Percentiles rank a stretch among this genome's conserved stretches.
These are phyloP conservation scores for Claviceps humidiphila DNA, from an alignment of 2,329 filamentous ascomycete species.

Conservation along the genomic window DNA sequence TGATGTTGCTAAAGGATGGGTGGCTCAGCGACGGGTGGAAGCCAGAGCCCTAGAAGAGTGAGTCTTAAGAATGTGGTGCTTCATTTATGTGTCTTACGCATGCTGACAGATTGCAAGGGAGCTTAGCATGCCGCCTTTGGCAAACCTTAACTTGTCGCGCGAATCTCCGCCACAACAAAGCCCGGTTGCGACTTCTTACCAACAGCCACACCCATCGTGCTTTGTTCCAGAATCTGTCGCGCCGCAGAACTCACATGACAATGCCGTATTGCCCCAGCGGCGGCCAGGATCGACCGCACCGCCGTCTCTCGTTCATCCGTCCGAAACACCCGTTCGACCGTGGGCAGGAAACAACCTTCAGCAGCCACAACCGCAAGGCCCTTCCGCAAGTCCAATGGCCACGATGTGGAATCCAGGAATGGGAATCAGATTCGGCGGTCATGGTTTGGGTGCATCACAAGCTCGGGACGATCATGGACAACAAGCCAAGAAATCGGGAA, in stretches of 20 bases:
- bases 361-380: conserved; percentile 36
- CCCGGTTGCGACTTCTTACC: conserved; percentile 4
- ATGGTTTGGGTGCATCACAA: conserved; percentile 6
- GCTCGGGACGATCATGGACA: conserved; percentile 13
- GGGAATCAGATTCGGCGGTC: conserved; percentile 62
- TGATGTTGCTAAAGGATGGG: conserved; percentile 65
- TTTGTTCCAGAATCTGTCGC: conserved; percentile 2
- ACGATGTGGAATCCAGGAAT: conserved; percentile 61
- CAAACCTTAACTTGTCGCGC: conserved; percentile 27
- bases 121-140: conserved; percentile 37
- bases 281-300: conserved; percentile 13
- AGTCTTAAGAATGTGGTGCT: conserved; percentile 15
- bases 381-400: conserved; percentile 19
- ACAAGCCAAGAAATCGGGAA: conserved; percentile 21
- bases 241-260: neutral
- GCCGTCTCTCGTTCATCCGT: conserved; percentile 15
- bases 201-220: conserved; percentile 9
- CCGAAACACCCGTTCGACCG: conserved; percentile 43
- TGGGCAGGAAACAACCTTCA: conserved; percentile 46
- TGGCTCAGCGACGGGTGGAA: conserved; percentile 67
- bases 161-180: conserved; percentile 9
- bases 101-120: conserved; percentile 23
- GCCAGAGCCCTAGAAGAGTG: conserved; percentile 67
- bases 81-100: neutral
- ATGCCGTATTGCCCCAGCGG: conserved; percentile 4